phyloP scores from a whole-genome alignment of 495 filamentous ascomycete species.

The Penicillium coprophilum region DNA sequence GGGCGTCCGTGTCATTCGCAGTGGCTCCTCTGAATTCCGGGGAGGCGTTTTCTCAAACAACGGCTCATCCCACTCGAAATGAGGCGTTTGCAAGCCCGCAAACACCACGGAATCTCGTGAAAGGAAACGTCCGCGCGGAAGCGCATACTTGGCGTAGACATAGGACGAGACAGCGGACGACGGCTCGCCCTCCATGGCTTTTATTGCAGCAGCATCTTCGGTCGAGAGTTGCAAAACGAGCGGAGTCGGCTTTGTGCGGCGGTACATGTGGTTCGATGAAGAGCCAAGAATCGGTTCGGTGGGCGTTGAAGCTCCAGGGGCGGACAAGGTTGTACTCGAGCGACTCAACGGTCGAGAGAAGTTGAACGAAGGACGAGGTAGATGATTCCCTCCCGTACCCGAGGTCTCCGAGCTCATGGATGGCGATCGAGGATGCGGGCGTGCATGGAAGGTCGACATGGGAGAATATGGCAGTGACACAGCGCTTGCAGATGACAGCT shows the following conservation, averaged over 20 bases:
- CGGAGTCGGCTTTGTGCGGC: conserved; percentile 40
- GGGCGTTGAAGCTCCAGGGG: conserved; percentile 31
- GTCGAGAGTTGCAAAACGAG: conserved; percentile 37
- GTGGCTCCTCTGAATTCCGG: conserved; percentile 35
- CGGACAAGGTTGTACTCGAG: conserved; percentile 61
- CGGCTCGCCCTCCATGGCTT: conserved; percentile 33
- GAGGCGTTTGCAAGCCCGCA: conserved; percentile 58
- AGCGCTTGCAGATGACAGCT: conserved; percentile 67
- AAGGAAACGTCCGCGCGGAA: conserved; percentile 77
- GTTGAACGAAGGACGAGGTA: conserved; percentile 79
- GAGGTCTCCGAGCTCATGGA: conserved; percentile 80
- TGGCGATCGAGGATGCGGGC: conserved; percentile 65
- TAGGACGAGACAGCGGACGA: conserved; percentile 66
- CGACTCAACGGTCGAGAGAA: conserved; percentile 90
- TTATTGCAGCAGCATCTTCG: conserved; percentile 18
- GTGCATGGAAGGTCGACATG: conserved; percentile 56
- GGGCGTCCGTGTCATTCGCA: conserved; percentile 38
- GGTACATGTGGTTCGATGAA: conserved; percentile 28
- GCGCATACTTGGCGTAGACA: conserved; percentile 75
- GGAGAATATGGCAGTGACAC: conserved; percentile 62
- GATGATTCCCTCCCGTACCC: conserved; percentile 50
- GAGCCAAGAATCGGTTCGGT: conserved; percentile 20
- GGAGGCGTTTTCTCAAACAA: conserved; percentile 52
- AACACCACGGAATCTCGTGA: conserved; percentile 69
- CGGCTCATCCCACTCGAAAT: conserved; percentile 62